A percentile compares a stretch with the other conserved stretches of the same genome.
Conservation (phyloP, 768 basidiomycete genomes). For the Coprinopsis sp. region DNA sequence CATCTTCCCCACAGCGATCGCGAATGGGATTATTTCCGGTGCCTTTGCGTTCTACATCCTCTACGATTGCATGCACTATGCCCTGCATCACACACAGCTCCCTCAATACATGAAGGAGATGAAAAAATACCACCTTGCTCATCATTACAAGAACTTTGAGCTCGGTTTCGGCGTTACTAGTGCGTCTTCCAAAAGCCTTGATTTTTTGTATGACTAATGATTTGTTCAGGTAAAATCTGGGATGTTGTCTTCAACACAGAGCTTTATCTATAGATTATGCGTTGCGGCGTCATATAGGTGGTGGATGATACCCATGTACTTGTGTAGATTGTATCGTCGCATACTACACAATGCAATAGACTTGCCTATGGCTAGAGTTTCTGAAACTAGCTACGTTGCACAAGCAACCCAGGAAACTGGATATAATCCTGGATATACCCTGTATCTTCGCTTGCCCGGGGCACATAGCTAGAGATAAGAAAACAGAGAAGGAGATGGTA, state of each 20-base stretch:
- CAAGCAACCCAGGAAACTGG: too few species aligned
- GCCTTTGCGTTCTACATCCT: constrained; percentile 73
- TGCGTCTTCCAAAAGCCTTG: constrained; percentile 28
- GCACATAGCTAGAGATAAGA: too few species aligned
- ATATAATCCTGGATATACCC: too few species aligned
- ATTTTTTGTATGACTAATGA: not conserved
- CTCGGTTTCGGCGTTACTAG: constrained; percentile 96
- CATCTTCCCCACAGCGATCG: constrained; percentile 78
- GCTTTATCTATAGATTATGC: constrained; percentile 56
- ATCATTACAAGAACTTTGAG: constrained; percentile 98
- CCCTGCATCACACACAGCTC: constrained; percentile 82
- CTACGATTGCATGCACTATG: constrained; percentile 92
- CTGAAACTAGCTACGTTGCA: too few species aligned
- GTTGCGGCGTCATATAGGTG: too few species aligned
- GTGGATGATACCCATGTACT: too few species aligned
- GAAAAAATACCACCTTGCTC: constrained; percentile 97
- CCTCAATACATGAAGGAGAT: constrained; percentile 84
- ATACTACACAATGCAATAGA: too few species aligned
- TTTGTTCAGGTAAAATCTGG: constrained; percentile 77
- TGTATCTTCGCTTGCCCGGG: too few species aligned
- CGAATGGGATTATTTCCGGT: constrained; percentile 90
- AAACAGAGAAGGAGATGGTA: too few species aligned
- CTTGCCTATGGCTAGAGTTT: too few species aligned
- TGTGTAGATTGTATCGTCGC: too few species aligned
- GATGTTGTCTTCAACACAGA: constrained; percentile 87